Evolutionary conservation across 108 stramenopile species (phyloP).

Genomic region (Fragilaria crotonensis): DNA sequence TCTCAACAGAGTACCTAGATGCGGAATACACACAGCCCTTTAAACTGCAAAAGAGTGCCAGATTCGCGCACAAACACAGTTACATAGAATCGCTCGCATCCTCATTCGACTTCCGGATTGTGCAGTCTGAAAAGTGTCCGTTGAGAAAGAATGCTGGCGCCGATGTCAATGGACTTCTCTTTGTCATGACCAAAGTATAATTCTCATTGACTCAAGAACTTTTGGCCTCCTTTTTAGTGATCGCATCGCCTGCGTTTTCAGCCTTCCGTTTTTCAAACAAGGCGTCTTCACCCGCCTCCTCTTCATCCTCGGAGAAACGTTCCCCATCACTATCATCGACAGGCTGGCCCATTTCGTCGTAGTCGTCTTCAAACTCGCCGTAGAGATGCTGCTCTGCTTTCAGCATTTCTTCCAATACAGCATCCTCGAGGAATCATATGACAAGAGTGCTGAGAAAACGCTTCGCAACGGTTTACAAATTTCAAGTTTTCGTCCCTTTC

Average conservation of each 20-base stretch:
- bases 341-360: constrained; percentile 36
- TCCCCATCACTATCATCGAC: constrained; percentile 12
- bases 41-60: constrained; percentile 43
- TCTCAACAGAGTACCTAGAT: constrained; percentile 50
- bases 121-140: background rate
- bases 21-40: constrained; percentile 23
- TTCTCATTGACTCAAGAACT: too few species aligned
- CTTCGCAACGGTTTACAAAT: too few species aligned
- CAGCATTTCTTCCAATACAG: constrained; percentile 65
- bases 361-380: constrained; percentile 56
- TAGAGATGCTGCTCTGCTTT: constrained; percentile 42
- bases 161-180: constrained; percentile 17
- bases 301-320: constrained; percentile 17
- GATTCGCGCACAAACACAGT: constrained; percentile 50
- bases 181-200: constrained; percentile 3
- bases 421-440: too few species aligned
- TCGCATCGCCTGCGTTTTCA: too few species aligned
- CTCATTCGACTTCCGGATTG: constrained; percentile 24
- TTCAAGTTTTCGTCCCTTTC: too few species aligned
- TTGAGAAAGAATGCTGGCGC: constrained; percentile 28
- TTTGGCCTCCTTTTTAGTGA: too few species aligned
- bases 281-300: constrained; percentile 15
- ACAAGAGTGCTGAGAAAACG: too few species aligned
- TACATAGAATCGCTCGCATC: constrained; percentile 33
- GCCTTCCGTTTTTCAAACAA: too few species aligned